These are phyloP conservation scores for Amaranthus hypochondriacus DNA, from an alignment of 148 eudicot species.

Conservation along the genomic window DNA sequence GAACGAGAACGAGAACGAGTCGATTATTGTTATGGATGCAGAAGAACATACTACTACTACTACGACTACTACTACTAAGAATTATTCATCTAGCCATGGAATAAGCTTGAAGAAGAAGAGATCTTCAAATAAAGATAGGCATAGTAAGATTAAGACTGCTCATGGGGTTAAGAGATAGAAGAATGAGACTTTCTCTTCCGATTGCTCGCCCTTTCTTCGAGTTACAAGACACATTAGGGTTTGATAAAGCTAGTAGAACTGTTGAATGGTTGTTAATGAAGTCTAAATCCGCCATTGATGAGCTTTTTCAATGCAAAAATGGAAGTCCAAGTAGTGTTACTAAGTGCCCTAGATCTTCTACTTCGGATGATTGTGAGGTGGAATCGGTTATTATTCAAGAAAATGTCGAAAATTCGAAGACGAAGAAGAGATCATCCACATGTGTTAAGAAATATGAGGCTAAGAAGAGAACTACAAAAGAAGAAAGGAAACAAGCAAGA, in stretches of 20 bases:
- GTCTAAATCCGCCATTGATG: constrained; percentile 41
- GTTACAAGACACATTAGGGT: constrained; percentile 58
- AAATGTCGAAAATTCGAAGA: constrained; percentile 5
- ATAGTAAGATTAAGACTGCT: constrained; percentile 70
- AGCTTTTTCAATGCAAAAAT: constrained; percentile 33
- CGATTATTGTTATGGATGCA: constrained; percentile 12
- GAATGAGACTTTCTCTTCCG: constrained; percentile 68
- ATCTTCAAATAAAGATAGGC: constrained; percentile 52
- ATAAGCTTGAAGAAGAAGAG: constrained; percentile 25
- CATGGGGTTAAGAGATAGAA: constrained; percentile 65
- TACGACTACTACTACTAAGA: background rate
- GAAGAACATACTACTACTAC: background rate
- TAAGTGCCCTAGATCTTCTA: constrained; percentile 32
- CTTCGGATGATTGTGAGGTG: constrained; percentile 42
- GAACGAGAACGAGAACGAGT: constrained; percentile 2
- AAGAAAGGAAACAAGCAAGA: constrained; percentile 41
- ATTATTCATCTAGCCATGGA: background rate
- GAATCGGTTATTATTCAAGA: constrained; percentile 19
- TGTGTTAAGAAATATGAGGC: constrained; percentile 8
- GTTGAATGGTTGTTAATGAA: constrained; percentile 54
- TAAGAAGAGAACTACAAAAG: constrained; percentile 27
- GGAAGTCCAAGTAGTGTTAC: constrained; percentile 34
- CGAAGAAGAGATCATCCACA: background rate
- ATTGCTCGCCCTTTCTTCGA: constrained; percentile 54
- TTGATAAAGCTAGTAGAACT: constrained; percentile 61